Base-by-base conservation (phyloP, 345 rosid species). In the Streptanthus diversifolius region DNA sequence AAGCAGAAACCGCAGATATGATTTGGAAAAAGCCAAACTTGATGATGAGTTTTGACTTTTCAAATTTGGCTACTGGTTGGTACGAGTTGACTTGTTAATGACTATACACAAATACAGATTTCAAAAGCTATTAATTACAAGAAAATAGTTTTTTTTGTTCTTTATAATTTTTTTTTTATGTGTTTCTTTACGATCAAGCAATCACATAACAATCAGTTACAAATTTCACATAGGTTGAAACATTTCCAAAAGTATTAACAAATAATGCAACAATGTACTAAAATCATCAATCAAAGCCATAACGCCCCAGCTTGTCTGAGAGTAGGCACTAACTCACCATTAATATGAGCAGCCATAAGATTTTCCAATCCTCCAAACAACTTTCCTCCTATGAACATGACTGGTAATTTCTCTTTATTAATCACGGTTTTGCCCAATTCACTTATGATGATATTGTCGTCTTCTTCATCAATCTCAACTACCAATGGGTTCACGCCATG, bases 291-390 rank as follows among this genome's bases (percentile, higher is more conserved):
- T 86, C 82, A 91, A 79, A 95, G 95, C 97, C 99, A 95, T 69
- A 95, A 78, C 48, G 96, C 99, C 1, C 96, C 95, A n/a, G 99
- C 97, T 77, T 91, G 80, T 83, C 88, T 89, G 53, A 95, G 77
- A 30, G 82, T 68, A 39, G 97, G 97, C 36, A 88, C 72, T 79
- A 91, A 73, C 53, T 93, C 97, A 19, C 98, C 98, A 18, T 84
- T 80, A 10, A 93, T 93, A 85, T 93, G 98, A 25, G 95, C 79
- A 29, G 96, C 95, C 98, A 93, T 93, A n/a, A 93, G 71, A 75
- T 82, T 85, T 45, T 93, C 98, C 81, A 93, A 67, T 15, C 99
- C 97, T 5, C 99, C 99, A 71, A 89, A 90, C 80, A 91, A 64
- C 43, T 77, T 84, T 1, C 99, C 99, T 29, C 99, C 99, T 44